Evolutionary conservation across 176 grass and related monocot species (phyloP), one percentile per base, ranked within the genome.

Genomic region (Triticum turgidum): DNA sequence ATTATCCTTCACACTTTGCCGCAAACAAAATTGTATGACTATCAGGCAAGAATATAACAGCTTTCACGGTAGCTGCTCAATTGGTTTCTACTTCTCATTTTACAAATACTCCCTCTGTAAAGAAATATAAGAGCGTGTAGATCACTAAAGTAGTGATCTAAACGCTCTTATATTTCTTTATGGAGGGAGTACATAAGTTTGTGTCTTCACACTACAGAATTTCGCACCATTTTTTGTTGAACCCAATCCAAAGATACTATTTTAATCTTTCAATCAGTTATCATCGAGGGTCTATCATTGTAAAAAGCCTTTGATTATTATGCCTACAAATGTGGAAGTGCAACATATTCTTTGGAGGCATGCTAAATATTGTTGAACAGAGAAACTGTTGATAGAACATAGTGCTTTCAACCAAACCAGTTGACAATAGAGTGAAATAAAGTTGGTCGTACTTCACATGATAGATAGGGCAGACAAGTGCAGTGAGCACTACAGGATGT

Each of bases 381-480:
- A 74, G 30, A 56, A 11, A 77, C 41, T 67, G 41, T 67, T 39
- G 21, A 38, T 78, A 79, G 62, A 77, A 33, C 47, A 76, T 74
- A 47, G 39, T 65, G 0, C 37, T 76, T 49, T 39, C 51, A 52
- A 59, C 61, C 17, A 58, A 56, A 77, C 73, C 66, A 61, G 8
- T 66, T 14, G 6, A 22, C 15, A 32, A 13, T 38, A 42, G 44
- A 59, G 7, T 27, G 21, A 56, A 85, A 79, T 70, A 21, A 59
- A 32, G 33, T 69, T 59, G 22, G 5, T 32, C 5, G 5, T 32
- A 69, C 47, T 18, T 79, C 58, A 69, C 22, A 65, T 86, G 75
- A 69, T 78, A 32, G 49, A 78, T 21, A 69, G 44, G 21, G 11
- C 30, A 58, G 15, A 69, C 3, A 79, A 69, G n/a, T 39, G 12